These are phyloP conservation scores for Pterocarpus santalinus DNA, from an alignment of 306 rosid species.

Conservation along the genomic window DNA sequence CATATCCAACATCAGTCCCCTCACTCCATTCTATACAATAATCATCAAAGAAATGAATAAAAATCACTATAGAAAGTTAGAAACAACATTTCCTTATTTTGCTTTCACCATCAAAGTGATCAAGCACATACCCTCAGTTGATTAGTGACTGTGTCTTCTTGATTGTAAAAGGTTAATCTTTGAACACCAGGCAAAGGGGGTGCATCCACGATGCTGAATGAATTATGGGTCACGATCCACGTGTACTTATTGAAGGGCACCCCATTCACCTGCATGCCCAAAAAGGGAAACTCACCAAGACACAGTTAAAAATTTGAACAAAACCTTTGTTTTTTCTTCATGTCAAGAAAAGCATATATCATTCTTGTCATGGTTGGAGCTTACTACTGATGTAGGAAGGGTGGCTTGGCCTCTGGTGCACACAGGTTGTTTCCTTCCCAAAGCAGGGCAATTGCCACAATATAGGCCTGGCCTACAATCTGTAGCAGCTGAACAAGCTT, in stretches of 20 bases:
- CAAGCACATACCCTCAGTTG: slow-evolving; percentile 69
- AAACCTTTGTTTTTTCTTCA: background rate
- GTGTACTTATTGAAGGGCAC: slow-evolving; percentile 92
- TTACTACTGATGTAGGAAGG: slow-evolving; percentile 71
- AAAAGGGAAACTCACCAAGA: slow-evolving; percentile 16
- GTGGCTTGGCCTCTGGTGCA: slow-evolving; percentile 88
- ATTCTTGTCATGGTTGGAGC: slow-evolving; percentile 25
- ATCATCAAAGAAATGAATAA: slow-evolving; percentile 42
- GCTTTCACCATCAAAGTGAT: slow-evolving; percentile 14
- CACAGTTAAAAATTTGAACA: background rate
- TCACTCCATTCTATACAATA: slow-evolving; percentile 85
- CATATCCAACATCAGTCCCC: slow-evolving; percentile 99
- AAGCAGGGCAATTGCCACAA: slow-evolving; percentile 91
- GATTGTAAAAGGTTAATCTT: slow-evolving; percentile 87
- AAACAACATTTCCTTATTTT: background rate
- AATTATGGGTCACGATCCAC: slow-evolving; percentile 92
- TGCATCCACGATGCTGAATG: slow-evolving; percentile 90
- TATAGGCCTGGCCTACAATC: slow-evolving; percentile 85
- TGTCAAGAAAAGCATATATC: background rate
- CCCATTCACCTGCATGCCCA: slow-evolving; percentile 65
- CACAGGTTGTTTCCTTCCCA: slow-evolving; percentile 66
- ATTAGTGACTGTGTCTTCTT: slow-evolving; percentile 92
- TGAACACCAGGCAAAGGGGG: slow-evolving; percentile 77
- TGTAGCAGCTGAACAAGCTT: slow-evolving; percentile 73
- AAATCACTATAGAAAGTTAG: slow-evolving; percentile 28